Conservation (phyloP, 176 grass and related monocot species). For the Oryza nivara region DNA sequence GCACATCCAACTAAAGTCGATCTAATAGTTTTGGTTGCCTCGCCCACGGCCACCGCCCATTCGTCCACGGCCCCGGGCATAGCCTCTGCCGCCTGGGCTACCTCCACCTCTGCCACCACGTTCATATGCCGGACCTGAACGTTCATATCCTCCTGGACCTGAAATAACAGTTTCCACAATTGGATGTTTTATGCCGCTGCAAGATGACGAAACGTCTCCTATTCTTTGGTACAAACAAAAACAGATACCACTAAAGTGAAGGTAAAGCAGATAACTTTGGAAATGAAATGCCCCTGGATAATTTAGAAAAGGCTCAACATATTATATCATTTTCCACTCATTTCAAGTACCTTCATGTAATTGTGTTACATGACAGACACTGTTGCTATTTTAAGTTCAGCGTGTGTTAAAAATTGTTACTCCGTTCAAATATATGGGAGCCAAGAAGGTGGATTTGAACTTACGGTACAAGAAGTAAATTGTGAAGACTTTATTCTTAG, state of each 20-base stretch:
- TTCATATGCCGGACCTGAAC: constrained; percentile 68
- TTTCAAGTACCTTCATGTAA: neutral
- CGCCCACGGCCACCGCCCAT: constrained; percentile 62
- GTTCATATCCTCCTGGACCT: constrained; percentile 80
- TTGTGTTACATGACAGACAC: neutral
- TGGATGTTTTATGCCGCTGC: neutral
- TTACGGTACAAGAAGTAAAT: neutral
- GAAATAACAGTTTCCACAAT: constrained; percentile 18
- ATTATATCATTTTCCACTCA: neutral
- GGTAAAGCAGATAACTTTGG: neutral
- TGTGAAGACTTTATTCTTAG: neutral
- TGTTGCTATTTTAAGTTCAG: neutral
- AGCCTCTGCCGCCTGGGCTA: constrained; percentile 64
- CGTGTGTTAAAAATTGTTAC: constrained; percentile 8
- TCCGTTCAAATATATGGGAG: neutral
- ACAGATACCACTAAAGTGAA: neutral
- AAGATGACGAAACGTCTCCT: neutral
- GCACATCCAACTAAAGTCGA: constrained; percentile 17
- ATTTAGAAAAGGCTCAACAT: neutral
- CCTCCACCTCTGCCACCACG: constrained; percentile 60
- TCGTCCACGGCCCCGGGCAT: constrained; percentile 69
- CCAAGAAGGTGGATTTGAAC: neutral
- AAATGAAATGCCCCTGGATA: neutral
- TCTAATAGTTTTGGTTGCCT: constrained; percentile 64
- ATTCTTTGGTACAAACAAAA: neutral